Percentiles rank a stretch among this genome's conserved stretches.
These are phyloP conservation scores for Camellia oleifera DNA, from an alignment of 179 eudicot genomes.

Conservation along the genomic window DNA sequence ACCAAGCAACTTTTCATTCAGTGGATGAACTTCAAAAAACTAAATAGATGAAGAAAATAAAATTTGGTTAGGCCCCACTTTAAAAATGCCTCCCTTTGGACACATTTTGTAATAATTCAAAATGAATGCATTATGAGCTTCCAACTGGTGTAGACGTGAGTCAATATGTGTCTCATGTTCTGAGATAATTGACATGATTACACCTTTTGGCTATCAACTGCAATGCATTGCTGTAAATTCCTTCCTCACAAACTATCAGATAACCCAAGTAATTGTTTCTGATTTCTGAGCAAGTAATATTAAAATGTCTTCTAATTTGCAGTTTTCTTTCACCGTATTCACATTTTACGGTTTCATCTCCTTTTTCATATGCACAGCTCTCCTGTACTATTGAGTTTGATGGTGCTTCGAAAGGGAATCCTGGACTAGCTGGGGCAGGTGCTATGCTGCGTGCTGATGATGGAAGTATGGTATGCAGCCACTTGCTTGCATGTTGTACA, in stretches of 20 bases:
- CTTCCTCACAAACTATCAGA: not conserved
- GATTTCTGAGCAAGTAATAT: not conserved
- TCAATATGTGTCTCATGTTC: not conserved
- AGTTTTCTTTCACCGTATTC: not conserved
- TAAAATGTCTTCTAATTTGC: not conserved
- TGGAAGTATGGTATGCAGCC: constrained; percentile 57
- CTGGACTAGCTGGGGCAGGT: constrained; percentile 96
- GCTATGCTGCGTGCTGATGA: constrained; percentile 71
- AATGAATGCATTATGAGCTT: not conserved
- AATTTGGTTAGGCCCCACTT: too few species aligned
- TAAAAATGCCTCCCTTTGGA: not conserved
- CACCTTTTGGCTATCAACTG: not conserved
- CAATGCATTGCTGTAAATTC: not conserved
- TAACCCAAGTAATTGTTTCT: not conserved
- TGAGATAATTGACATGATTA: not conserved
- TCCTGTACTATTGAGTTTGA: constrained; percentile 83
- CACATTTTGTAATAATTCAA: not conserved
- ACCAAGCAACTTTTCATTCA: not conserved
- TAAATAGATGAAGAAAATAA: not conserved
- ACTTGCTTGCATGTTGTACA: not conserved
- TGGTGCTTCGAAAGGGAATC: constrained; percentile 98
- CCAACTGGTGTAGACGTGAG: too few species aligned
- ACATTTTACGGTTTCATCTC: not conserved
- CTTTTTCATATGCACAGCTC: constrained; percentile 27
- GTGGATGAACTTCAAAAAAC: not conserved